These are phyloP conservation scores for Leucogyrophana mollusca DNA, from an alignment of 768 basidiomycete genomes.

Conservation along the genomic window DNA sequence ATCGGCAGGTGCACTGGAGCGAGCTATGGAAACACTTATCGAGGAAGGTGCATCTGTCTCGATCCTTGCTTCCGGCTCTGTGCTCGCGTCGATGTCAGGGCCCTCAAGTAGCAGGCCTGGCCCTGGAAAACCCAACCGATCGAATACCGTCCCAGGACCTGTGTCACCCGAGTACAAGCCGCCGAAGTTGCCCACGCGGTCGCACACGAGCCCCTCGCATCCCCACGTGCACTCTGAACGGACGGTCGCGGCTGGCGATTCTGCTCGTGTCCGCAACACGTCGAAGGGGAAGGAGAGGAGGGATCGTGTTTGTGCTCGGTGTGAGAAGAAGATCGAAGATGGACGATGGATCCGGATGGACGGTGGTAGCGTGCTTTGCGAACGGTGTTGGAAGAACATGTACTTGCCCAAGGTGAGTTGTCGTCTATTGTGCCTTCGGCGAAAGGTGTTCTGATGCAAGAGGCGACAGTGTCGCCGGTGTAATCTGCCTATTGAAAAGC, in stretches of 20 bases:
- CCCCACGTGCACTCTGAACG: conserved; percentile 31
- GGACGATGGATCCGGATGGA: conserved; percentile 82
- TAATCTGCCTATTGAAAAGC: conserved; percentile 82
- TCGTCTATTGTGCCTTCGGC: conserved; percentile 1
- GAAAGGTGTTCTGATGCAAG: conserved; percentile 4
- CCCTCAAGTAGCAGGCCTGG: conserved; percentile 12
- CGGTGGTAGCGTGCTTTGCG: conserved; percentile 77
- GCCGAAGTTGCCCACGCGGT: conserved; percentile 55
- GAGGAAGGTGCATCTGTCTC: conserved; percentile 40
- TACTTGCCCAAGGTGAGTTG: conserved; percentile 82
- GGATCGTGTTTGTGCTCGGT: conserved; percentile 56
- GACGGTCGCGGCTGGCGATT: conserved; percentile 22
- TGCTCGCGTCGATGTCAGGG: conserved; percentile 25
- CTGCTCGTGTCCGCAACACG: conserved; percentile 24
- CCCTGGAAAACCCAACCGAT: conserved; percentile 37
- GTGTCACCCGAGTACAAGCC: conserved; percentile 43
- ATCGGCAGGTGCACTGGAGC: conserved; percentile 42
- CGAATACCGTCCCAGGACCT: conserved; percentile 51
- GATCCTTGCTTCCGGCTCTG: conserved; percentile 32
- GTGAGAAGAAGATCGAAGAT: conserved; percentile 68
- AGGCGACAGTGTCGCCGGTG: conserved; percentile 85
- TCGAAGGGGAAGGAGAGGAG: conserved; percentile 15
- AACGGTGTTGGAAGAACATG: conserved; percentile 93
- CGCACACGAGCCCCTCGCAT: conserved; percentile 48
- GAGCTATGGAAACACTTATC: conserved; percentile 51